A percentile compares a stretch with the other conserved stretches of the same genome.
phyloP scores from a whole-genome alignment of 306 rosid genomes.

The Quercus dentata region DNA sequence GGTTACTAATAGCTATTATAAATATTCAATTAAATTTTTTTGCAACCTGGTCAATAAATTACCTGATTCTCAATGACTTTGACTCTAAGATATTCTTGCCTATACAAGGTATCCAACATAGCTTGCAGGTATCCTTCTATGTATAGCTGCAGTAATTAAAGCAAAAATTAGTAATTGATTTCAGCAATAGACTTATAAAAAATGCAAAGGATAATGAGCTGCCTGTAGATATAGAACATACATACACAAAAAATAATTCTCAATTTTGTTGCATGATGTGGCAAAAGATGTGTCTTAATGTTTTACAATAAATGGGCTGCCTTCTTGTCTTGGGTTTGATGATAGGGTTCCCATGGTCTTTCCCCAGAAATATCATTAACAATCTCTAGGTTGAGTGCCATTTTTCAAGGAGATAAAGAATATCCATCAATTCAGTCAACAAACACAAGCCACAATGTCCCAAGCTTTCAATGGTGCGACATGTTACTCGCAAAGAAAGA shows the following conservation, averaged over 20 bases:
- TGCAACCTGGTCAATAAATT: conserved; percentile 14
- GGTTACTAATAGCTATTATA: no score
- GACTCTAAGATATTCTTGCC: conserved; percentile 92
- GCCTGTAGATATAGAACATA: background rate
- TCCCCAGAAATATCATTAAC: background rate
- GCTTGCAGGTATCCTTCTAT: conserved; percentile 99
- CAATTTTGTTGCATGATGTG: background rate
- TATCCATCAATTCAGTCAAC: background rate
- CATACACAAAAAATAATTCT: background rate
- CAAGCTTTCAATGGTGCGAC: background rate
- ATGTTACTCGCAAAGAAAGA: background rate
- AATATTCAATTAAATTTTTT: conserved; percentile 3
- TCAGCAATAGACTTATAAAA: conserved; percentile 7
- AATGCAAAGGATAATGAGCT: background rate
- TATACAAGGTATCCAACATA: conserved; percentile 83
- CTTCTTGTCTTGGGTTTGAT: background rate
- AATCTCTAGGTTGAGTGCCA: background rate
- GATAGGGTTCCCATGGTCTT: background rate
- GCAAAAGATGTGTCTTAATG: background rate
- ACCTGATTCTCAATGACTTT: conserved; percentile 87
- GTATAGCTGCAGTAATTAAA: conserved; percentile 65
- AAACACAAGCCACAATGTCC: background rate
- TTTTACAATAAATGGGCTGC: background rate
- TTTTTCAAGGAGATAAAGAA: background rate
- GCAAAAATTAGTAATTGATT: conserved; percentile 25